Evolutionary conservation across 257 asterid species (phyloP).

Genomic region (Scutellaria barbata): DNA sequence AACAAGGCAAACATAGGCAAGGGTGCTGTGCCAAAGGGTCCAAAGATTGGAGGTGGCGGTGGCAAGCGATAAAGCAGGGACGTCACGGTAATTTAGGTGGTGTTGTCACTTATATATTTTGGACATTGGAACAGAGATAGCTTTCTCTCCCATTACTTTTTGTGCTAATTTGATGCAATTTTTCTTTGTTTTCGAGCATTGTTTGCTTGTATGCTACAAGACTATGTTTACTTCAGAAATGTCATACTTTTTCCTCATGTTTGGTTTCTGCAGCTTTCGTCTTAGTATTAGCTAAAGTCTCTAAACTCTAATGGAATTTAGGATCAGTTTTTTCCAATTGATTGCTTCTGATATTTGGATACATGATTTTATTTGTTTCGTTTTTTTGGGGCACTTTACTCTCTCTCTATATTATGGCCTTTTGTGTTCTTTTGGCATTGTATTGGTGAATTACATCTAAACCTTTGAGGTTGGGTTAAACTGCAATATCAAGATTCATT

Average conservation of each 20-base stretch:
- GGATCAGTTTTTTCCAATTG: too few species aligned
- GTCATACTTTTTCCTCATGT: not conserved
- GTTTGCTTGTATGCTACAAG: not conserved
- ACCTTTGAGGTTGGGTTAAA: too few species aligned
- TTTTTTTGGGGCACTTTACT: too few species aligned
- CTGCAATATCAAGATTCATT: too few species aligned
- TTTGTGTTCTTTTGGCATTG: too few species aligned
- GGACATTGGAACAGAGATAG: not conserved
- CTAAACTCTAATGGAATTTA: too few species aligned
- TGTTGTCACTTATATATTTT: not conserved
- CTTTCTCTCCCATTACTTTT: not conserved
- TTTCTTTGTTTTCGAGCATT: not conserved
- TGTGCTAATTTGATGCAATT: not conserved
- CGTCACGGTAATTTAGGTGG: not conserved
- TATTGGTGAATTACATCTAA: too few species aligned
- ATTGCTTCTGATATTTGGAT: too few species aligned
- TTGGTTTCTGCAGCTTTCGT: not conserved
- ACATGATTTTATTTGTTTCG: too few species aligned
- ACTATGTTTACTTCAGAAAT: conserved; percentile 17
- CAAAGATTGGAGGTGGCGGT: conserved; percentile 86
- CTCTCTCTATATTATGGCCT: too few species aligned
- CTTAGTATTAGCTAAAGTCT: too few species aligned
- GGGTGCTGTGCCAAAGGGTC: conserved; percentile 67
- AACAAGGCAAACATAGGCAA: conserved; percentile 53
- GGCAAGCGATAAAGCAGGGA: conserved; percentile 63